Conservation (phyloP, 116 monocot species). For the Zostera marina region DNA sequence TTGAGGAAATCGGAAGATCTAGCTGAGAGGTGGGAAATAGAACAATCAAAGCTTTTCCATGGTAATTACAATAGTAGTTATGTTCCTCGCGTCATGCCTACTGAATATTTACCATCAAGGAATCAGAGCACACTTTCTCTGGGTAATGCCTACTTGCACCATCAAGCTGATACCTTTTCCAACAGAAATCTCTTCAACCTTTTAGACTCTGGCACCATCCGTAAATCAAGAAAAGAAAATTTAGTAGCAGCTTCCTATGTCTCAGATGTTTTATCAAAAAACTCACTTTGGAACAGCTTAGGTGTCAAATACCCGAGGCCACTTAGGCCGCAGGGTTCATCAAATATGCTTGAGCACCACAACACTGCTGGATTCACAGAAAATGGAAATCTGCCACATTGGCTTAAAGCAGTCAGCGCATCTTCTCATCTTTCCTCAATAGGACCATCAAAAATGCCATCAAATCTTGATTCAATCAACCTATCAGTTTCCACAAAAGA, state of each 20-base stretch:
- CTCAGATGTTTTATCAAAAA: neutral
- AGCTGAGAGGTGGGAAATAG: conserved; percentile 51
- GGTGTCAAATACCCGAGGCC: neutral
- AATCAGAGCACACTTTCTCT: conserved; percentile 44
- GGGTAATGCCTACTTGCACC: conserved; percentile 38
- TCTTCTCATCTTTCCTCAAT: conserved; percentile 6
- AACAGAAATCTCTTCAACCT: neutral
- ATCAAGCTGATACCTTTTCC: conserved; percentile 1
- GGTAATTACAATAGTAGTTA: conserved; percentile 6
- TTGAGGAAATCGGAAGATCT: conserved; percentile 46
- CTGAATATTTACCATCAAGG: conserved; percentile 17
- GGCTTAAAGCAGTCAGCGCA: conserved; percentile 41
- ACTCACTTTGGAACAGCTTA: conserved; percentile 4
- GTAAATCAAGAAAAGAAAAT: conserved; percentile 2
- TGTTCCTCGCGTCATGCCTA: neutral
- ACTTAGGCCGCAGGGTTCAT: neutral
- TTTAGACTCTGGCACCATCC: neutral
- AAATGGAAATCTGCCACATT: conserved; percentile 43
- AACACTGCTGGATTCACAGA: conserved; percentile 2
- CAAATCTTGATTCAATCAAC: conserved; percentile 6
- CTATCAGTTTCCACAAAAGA: conserved; percentile 10
- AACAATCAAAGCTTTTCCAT: conserved; percentile 46
- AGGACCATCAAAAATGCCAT: neutral
- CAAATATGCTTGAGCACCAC: conserved; percentile 3
- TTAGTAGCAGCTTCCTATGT: neutral